These are phyloP conservation scores for Pilaira anomala DNA, from an alignment of 192 early-diverging fungal genomes.

Conservation along the genomic window DNA sequence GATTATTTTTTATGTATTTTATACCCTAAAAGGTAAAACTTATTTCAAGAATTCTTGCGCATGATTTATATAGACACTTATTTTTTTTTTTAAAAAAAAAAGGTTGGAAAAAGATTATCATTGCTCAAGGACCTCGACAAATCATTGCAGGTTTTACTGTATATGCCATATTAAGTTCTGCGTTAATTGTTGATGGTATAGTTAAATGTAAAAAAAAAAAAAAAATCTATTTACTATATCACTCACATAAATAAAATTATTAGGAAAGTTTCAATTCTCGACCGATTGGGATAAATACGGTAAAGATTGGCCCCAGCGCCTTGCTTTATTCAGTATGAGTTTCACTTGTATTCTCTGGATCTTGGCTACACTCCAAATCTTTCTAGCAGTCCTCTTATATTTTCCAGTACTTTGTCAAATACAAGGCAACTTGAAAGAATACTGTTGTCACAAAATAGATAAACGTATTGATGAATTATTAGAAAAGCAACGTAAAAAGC, in stretches of 20 bases:
- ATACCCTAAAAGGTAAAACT: conserved; percentile 69
- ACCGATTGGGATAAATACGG: conserved; percentile 25
- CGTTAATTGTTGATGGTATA: conserved; percentile 21
- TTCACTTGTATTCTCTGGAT: conserved; percentile 68
- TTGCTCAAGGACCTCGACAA: conserved; percentile 82
- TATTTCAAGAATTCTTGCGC: not conserved
- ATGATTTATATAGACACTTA: not conserved
- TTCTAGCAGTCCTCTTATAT: conserved; percentile 67
- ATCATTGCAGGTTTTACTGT: conserved; percentile 60
- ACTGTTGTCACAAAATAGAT: conserved; percentile 85
- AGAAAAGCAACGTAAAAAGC: conserved; percentile 13
- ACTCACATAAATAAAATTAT: not conserved
- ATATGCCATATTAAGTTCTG: conserved; percentile 36
- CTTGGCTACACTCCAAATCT: conserved; percentile 48
- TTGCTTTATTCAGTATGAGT: conserved; percentile 41
- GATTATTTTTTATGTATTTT: conserved; percentile 83
- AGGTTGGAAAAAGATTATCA: conserved; percentile 81
- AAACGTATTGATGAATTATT: conserved; percentile 50
- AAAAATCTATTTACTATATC: not conserved
- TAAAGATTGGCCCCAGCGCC: conserved; percentile 20
- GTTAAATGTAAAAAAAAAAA: not conserved
- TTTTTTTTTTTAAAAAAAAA: conserved; percentile 15
- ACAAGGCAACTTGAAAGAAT: conserved; percentile 86
- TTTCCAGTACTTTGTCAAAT: conserved; percentile 76
- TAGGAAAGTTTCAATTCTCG: conserved; percentile 19